Evolutionary conservation across 1,284 basidiomycete genomes (phyloP).

Genomic region (Puccinia coronata): DNA sequence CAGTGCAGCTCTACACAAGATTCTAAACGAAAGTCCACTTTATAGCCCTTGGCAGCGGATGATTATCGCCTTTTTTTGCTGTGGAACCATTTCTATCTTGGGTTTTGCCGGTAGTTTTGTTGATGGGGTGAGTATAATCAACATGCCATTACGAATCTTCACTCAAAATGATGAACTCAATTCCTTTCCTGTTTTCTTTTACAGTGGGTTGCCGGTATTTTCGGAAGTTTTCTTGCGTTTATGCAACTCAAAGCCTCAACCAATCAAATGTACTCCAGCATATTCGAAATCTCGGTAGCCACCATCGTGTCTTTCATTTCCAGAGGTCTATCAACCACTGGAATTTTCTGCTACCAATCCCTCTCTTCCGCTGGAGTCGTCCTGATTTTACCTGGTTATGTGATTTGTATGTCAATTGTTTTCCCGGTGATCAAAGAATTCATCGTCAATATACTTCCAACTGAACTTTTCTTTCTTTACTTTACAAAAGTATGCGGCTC

Average conservation of each 20-base stretch:
- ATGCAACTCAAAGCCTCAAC: constrained; percentile 75
- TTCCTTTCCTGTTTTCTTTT: neutral
- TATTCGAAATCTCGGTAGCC: constrained; percentile 81
- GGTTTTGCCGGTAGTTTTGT: constrained; percentile 78
- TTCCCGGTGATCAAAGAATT: constrained; percentile 59
- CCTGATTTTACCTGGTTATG: constrained; percentile 65
- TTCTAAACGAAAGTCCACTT: constrained; percentile 64
- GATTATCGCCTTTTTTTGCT: constrained; percentile 71
- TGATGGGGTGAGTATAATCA: constrained; percentile 64
- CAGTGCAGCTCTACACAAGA: constrained; percentile 65
- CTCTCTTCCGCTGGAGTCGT: constrained; percentile 58
- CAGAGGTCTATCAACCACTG: constrained; percentile 70
- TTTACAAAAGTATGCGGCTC: constrained; percentile 67
- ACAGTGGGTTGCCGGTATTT: constrained; percentile 70
- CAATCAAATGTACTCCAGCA: constrained; percentile 79
- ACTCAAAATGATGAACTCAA: neutral
- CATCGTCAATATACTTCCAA: constrained; percentile 51
- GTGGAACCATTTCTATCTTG: constrained; percentile 71
- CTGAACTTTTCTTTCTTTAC: constrained; percentile 58
- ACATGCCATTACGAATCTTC: neutral
- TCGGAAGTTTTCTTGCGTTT: constrained; percentile 71
- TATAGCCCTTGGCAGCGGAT: constrained; percentile 66
- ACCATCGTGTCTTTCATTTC: constrained; percentile 80
- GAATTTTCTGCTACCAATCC: constrained; percentile 74
- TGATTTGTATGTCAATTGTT: constrained; percentile 67